phyloP scores from a whole-genome alignment of 495 filamentous ascomycete genomes.

The Neurospora hispaniola region DNA sequence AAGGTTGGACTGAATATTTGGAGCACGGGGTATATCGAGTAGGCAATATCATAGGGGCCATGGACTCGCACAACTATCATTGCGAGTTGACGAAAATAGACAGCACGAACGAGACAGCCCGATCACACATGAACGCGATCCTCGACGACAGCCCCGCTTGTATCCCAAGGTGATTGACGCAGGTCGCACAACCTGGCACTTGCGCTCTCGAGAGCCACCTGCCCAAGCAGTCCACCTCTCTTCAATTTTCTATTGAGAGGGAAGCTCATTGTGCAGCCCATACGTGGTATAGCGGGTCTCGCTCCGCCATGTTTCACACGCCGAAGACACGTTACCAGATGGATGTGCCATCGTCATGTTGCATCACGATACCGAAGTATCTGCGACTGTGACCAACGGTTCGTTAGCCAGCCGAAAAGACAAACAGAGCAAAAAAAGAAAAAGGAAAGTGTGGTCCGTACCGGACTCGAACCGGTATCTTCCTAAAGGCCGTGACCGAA shows the following conservation, averaged over 20 bases:
- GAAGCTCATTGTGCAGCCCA: neutral
- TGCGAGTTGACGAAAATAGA: neutral
- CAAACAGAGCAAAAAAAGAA: neutral
- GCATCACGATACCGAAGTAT: neutral
- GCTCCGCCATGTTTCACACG: neutral
- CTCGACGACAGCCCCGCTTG: neutral
- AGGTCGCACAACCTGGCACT: neutral
- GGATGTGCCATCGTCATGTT: neutral
- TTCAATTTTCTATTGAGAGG: neutral
- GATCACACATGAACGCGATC: neutral
- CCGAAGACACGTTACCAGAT: neutral
- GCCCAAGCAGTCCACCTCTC: neutral
- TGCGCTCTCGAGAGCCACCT: neutral
- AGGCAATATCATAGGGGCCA: neutral
- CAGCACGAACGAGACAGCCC: neutral
- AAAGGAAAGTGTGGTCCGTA: neutral
- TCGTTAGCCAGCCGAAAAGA: neutral
- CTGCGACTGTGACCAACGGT: neutral
- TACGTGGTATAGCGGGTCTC: neutral
- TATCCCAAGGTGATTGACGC: neutral
- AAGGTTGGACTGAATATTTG: constrained; percentile 41
- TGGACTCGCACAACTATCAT: neutral
- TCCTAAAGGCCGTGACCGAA: neutral
- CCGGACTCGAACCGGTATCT: neutral
- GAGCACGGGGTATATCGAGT: constrained; percentile 30